Percentiles rank a stretch among this genome's conserved stretches.
phyloP scores from a whole-genome alignment of 495 filamentous ascomycete genomes.

The Neurospora pannonica region DNA sequence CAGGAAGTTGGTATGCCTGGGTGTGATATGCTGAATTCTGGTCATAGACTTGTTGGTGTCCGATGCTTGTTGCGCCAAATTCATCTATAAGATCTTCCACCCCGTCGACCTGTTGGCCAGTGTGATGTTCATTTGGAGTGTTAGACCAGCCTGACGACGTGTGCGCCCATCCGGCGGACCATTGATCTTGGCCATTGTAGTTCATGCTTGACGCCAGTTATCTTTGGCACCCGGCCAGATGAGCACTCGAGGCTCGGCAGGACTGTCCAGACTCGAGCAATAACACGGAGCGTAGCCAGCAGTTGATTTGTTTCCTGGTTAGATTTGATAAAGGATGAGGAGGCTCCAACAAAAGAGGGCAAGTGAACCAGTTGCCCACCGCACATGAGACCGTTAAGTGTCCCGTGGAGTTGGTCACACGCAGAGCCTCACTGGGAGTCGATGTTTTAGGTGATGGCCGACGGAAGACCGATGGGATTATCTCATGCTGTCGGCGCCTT shows the following conservation, averaged over 20 bases:
- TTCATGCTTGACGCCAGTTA: not conserved
- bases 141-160: not conserved
- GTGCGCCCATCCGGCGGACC: not conserved
- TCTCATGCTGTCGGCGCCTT: not conserved
- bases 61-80: conserved; percentile 1
- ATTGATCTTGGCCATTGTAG: not conserved
- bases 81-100: conserved; percentile 1
- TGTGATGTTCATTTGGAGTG: not conserved
- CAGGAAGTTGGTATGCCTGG: not conserved
- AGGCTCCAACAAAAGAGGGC: not conserved
- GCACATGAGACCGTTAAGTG: not conserved
- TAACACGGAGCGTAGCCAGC: not conserved
- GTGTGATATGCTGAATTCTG: not conserved
- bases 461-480: not conserved
- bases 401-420: not conserved
- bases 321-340: not conserved
- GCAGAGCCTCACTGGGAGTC: not conserved
- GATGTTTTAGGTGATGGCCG: not conserved
- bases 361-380: not conserved
- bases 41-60: not conserved
- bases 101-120: not conserved
- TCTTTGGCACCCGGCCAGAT: not conserved
- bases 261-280: not conserved
- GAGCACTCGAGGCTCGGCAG: not conserved
- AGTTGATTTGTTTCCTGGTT: not conserved